A percentile compares a stretch with the other conserved stretches of the same genome.
phyloP scores from a whole-genome alignment of 495 filamentous ascomycete genomes.

The Penicillium pancosmium region DNA sequence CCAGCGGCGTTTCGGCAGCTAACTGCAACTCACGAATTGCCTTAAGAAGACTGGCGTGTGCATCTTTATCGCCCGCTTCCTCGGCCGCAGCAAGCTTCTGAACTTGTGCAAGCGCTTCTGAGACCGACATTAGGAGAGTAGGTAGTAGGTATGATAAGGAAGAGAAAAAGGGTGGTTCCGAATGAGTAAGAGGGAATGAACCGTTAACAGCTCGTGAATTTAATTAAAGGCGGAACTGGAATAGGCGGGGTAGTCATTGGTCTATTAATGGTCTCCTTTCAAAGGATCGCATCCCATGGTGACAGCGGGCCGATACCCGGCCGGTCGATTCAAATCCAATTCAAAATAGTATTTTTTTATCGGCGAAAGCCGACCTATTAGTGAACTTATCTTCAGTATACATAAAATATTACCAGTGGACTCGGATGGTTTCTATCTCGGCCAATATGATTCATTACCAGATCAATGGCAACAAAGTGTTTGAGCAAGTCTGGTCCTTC shows the following conservation, averaged over 20 bases:
- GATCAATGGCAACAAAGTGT: neutral
- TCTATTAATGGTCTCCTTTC: neutral
- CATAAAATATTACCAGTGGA: too few relatives aligned
- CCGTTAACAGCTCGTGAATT: too few relatives aligned
- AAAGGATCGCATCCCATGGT: neutral
- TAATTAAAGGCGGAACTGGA: neutral
- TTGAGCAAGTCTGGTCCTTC: neutral
- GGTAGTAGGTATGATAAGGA: too few relatives aligned
- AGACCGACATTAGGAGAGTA: conserved; percentile 4
- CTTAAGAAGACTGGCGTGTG: conserved; percentile 24
- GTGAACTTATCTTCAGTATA: too few relatives aligned
- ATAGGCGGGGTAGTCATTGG: neutral
- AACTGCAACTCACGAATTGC: conserved; percentile 27
- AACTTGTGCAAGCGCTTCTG: conserved; percentile 18
- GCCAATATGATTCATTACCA: neutral
- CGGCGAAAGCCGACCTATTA: neutral
- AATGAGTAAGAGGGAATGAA: too few relatives aligned
- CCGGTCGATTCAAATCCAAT: neutral
- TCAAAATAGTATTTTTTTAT: neutral
- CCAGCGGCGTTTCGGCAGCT: conserved; percentile 26
- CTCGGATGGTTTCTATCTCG: neutral
- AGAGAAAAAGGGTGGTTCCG: too few relatives aligned
- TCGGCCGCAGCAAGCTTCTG: conserved; percentile 23
- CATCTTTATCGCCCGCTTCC: conserved; percentile 16
- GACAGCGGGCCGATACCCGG: neutral